Conservation (phyloP, 768 basidiomycete genomes). For the Trametes sanguinea region DNA sequence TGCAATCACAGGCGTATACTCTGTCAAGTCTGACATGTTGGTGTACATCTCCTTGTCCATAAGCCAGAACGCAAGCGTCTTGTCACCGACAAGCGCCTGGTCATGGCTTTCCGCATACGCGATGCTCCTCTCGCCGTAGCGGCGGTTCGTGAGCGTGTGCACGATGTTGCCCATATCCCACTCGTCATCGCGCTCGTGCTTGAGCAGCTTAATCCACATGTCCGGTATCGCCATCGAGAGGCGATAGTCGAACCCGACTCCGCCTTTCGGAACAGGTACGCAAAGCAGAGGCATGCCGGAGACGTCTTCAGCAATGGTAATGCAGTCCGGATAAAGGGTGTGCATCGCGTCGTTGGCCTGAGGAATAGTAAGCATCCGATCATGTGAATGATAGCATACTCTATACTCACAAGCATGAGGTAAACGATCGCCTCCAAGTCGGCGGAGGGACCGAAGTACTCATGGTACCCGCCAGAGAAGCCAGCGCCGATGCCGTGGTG, state of each 20-base stretch:
- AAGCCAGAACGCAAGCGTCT: slow-evolving; percentile 98
- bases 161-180: slow-evolving; percentile 91
- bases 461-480: slow-evolving; percentile 97
- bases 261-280: slow-evolving; percentile 74
- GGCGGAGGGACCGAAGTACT: slow-evolving; percentile 88
- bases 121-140: slow-evolving; percentile 87
- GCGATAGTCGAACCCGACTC: slow-evolving; percentile 97
- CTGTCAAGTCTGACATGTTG: slow-evolving; percentile 89
- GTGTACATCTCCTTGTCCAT: slow-evolving; percentile 99
- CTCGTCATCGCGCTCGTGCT: slow-evolving; percentile 82
- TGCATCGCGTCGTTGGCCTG: slow-evolving; percentile 95
- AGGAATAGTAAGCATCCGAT: not conserved
- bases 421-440: slow-evolving; percentile 93
- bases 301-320: slow-evolving; percentile 98
- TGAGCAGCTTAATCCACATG: slow-evolving; percentile 99
- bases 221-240: slow-evolving; percentile 98
- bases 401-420: slow-evolving; percentile 84
- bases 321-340: slow-evolving; percentile 70
- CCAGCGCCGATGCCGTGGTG: slow-evolving; percentile 98
- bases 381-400: not conserved
- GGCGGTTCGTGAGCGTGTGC: slow-evolving; percentile 86
- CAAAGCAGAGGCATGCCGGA: slow-evolving; percentile 98
- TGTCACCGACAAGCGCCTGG: slow-evolving; percentile 98
- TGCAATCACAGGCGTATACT: slow-evolving; percentile 81
- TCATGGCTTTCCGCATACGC: slow-evolving; percentile 96